These are phyloP conservation scores for Eucalyptus shirleyi DNA, from an alignment of 345 rosid species.

Conservation along the genomic window DNA sequence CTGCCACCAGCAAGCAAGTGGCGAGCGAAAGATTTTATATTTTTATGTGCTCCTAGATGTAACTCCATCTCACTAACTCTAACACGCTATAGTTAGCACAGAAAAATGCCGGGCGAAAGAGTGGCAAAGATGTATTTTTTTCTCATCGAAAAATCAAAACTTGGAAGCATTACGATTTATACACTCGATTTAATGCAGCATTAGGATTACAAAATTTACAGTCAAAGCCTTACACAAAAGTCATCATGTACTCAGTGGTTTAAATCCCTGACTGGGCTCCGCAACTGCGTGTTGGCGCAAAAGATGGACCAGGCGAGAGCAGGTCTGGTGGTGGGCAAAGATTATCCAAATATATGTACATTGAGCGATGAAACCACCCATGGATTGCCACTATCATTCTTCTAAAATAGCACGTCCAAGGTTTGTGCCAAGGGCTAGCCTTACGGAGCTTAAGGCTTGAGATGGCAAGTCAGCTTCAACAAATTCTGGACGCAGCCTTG, in stretches of 20 bases:
- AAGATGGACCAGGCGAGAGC: background rate
- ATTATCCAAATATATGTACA: background rate
- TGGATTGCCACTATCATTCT: constrained; percentile 12
- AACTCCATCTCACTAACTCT: background rate
- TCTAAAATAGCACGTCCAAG: constrained; percentile 76
- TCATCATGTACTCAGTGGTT: background rate
- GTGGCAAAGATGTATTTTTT: background rate
- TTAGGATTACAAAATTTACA: background rate
- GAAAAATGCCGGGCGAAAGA: background rate
- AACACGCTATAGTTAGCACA: background rate
- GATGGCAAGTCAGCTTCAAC: constrained; percentile 49
- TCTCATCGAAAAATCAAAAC: background rate
- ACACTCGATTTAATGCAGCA: background rate
- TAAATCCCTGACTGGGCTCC: background rate
- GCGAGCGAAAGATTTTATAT: background rate
- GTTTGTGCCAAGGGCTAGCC: constrained; percentile 74
- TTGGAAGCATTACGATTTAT: background rate
- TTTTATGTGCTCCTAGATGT: background rate
- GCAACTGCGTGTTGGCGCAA: background rate
- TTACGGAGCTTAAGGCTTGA: constrained; percentile 49
- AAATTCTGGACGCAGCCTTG: constrained; percentile 64
- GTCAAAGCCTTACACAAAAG: background rate
- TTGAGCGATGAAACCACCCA: background rate
- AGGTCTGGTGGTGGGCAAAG: background rate
- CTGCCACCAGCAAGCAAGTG: background rate